Evolutionary conservation across 2,329 filamentous ascomycete genomes (phyloP), one percentile per base, ranked within the genome.

Genomic region (Penicillium sp.): DNA sequence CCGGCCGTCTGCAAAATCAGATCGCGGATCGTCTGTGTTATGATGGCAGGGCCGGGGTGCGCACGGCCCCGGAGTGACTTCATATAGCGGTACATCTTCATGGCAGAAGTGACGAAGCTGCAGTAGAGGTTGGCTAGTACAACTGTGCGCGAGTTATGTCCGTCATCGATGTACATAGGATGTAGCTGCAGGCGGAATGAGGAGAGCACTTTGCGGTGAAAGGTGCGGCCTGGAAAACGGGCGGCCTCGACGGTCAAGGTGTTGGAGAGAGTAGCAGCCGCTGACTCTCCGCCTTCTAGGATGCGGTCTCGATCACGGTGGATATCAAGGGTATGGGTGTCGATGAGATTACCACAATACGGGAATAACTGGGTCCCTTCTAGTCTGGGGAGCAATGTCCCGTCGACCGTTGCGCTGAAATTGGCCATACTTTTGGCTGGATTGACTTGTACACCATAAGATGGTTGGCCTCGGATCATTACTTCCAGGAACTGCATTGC

Each of bases 151-250:
- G 82, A 79, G 70, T 97, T 97, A 72, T 91, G 83, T 3, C 76
- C 70, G 4, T 86, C 87, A 43, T 70, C 67, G 2, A 70, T 57
- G 52, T 70, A 72, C 69, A 71, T 72, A 6, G 61, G 57, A 60
- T 93, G 86, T 45, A 89, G 83, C 64, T 95, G 88, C 45, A 93
- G 82, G 66, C 89, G 90, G 74, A 97, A 88, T 3, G 82, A 65
- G 55, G 74, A 73, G 37, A 95, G 72, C 13, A 87, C 77, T 69
- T 93, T 96, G 43, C 87, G 80, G 64, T 86, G 81, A 59, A 96
- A 94, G 10, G 81, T 83, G 57, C 82, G 81, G 4, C 91, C 91
- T 0, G 87, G 88, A 2, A 75, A 70, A 53, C 80, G 84, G 13
- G 81, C 79, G 55, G 80, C 81, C 53, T 95, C 88, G 12, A 96